Evolutionary conservation across 2,329 filamentous ascomycete genomes (phyloP).

Genomic region (Trichoderma lentiforme): DNA sequence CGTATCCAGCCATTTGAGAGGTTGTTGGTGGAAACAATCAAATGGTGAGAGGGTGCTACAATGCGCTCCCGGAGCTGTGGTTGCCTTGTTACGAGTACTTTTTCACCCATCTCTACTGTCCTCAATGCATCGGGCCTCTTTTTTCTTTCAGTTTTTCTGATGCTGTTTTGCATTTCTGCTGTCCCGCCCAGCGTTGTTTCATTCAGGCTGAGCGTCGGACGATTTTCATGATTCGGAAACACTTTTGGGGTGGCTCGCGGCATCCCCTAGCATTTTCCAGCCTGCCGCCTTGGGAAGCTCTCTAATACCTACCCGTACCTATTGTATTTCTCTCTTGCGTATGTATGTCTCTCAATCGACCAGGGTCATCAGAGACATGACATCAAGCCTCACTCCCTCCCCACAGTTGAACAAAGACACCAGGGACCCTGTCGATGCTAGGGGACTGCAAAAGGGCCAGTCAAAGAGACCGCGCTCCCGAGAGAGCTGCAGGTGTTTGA

Average conservation of each 20-base stretch:
- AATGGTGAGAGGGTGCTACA: background rate
- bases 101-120: too few species aligned
- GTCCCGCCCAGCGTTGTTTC: background rate
- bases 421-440: background rate
- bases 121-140: background rate
- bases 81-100: background rate
- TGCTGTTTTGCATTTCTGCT: background rate
- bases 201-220: background rate
- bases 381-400: conserved; percentile 11
- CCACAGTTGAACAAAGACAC: background rate
- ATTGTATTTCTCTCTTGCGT: background rate
- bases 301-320: background rate
- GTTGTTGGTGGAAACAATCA: background rate
- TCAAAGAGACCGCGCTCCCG: background rate
- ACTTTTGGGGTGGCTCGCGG: background rate
- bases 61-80: background rate
- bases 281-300: conserved; percentile 8
- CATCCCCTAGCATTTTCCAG: background rate
- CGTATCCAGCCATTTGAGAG: too few species aligned
- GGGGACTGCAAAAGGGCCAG: background rate
- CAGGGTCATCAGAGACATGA: conserved; percentile 13
- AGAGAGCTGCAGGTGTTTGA: conserved; percentile 2
- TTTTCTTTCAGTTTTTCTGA: too few species aligned
- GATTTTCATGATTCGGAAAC: background rate
- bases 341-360: background rate